phyloP scores from a whole-genome alignment of 495 filamentous ascomycete species.

The Aspergillus diversus region DNA sequence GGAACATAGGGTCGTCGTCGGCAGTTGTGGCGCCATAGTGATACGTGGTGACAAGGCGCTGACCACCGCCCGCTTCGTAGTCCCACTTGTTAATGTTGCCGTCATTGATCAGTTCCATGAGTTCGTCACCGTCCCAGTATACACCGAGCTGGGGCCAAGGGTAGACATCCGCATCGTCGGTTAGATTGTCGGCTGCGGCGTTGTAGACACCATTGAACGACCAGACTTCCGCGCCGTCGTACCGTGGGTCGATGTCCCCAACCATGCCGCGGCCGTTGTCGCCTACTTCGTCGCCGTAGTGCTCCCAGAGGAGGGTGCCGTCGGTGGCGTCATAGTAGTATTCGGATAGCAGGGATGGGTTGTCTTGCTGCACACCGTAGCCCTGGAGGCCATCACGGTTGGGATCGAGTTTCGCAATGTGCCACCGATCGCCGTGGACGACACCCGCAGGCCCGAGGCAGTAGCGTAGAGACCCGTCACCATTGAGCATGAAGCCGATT shows the following conservation, averaged over 20 bases:
- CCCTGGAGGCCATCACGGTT: slow-evolving; percentile 13
- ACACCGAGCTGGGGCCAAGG: slow-evolving; percentile 12
- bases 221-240: slow-evolving; percentile 7
- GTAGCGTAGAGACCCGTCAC: slow-evolving; percentile 9
- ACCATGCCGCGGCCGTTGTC: slow-evolving; percentile 13
- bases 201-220: slow-evolving; percentile 9
- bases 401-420: slow-evolving; percentile 13
- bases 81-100: slow-evolving; percentile 12
- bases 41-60: neutral
- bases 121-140: slow-evolving; percentile 13
- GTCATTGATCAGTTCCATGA: slow-evolving; percentile 8
- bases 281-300: slow-evolving; percentile 4
- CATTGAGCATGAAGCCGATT: slow-evolving; percentile 16
- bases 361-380: slow-evolving; percentile 14
- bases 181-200: neutral
- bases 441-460: neutral
- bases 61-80: slow-evolving; percentile 1
- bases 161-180: neutral
- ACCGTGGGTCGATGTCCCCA: slow-evolving; percentile 10
- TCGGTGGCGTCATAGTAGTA: slow-evolving; percentile 16
- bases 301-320: slow-evolving; percentile 9
- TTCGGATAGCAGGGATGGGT: neutral
- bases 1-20: neutral
- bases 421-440: slow-evolving; percentile 13
- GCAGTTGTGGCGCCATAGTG: neutral